phyloP scores from a whole-genome alignment of 352 stramenopile species.

The Pythium vanterpoolii region DNA sequence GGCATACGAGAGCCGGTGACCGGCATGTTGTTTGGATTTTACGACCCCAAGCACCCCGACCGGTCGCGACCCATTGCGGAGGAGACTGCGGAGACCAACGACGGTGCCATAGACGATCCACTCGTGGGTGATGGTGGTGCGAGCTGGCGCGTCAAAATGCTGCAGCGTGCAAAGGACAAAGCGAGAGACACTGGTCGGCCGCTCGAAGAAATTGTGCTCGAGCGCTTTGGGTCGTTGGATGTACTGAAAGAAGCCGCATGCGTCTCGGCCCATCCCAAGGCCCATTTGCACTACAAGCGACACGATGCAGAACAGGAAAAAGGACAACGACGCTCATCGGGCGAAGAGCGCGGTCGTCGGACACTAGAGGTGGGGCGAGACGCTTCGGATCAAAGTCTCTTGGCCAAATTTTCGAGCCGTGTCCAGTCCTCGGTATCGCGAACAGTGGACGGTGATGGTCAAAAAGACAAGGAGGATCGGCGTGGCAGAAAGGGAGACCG shows the following conservation, averaged over 20 bases:
- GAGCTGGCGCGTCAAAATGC: constrained; percentile 84
- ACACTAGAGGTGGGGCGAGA: constrained; percentile 45
- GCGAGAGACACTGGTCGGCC: constrained; percentile 46
- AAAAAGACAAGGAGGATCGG: background rate
- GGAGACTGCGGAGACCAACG: constrained; percentile 8
- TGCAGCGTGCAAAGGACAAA: constrained; percentile 63
- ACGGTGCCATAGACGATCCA: constrained; percentile 20
- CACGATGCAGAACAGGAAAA: constrained; percentile 26
- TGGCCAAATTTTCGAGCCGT: constrained; percentile 59
- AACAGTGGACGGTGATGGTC: constrained; percentile 23
- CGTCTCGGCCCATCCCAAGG: constrained; percentile 43
- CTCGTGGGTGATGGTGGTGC: constrained; percentile 70
- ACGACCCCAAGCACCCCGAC: constrained; percentile 78
- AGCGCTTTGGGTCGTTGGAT: constrained; percentile 56
- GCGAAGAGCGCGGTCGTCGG: constrained; percentile 13
- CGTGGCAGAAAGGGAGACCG: background rate
- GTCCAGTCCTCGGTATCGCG: constrained; percentile 53
- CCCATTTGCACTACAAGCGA: constrained; percentile 73
- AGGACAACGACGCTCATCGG: background rate
- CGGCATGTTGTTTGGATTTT: constrained; percentile 73
- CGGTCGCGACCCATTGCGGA: constrained; percentile 22
- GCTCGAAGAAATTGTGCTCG: constrained; percentile 58
- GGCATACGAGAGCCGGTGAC: constrained; percentile 75
- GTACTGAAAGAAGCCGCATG: constrained; percentile 47
- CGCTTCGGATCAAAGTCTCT: constrained; percentile 52